Evolutionary conservation across 2,329 filamentous ascomycete genomes (phyloP).

Genomic region (Xylariales sp.): DNA sequence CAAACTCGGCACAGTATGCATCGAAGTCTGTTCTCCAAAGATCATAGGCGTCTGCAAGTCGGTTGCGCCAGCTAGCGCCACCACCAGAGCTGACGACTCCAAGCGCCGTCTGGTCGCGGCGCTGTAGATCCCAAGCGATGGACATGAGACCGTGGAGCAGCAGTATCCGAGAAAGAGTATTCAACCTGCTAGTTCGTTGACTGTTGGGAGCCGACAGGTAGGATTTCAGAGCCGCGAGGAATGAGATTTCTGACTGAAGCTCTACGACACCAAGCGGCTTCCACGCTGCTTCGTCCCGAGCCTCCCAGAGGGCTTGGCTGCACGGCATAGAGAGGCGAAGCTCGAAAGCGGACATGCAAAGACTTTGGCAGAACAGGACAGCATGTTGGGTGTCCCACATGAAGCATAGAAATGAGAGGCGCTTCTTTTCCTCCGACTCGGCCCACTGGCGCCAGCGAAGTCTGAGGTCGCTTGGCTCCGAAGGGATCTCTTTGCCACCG

Average conservation of each 20-base stretch:
- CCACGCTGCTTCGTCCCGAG: slow-evolving; percentile 48
- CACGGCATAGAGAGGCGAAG: slow-evolving; percentile 53
- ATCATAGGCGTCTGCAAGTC: slow-evolving; percentile 49
- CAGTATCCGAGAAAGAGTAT: slow-evolving; percentile 47
- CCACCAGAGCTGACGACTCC: slow-evolving; percentile 30
- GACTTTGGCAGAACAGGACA: slow-evolving; percentile 59
- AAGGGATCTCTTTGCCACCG: slow-evolving; percentile 18
- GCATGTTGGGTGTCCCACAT: slow-evolving; percentile 64
- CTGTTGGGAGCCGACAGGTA: slow-evolving; percentile 43
- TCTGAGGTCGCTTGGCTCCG: slow-evolving; percentile 35
- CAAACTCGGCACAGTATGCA: slow-evolving; percentile 38
- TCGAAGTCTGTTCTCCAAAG: slow-evolving; percentile 57
- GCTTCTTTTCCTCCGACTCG: slow-evolving; percentile 53
- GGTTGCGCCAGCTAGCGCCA: slow-evolving; percentile 38
- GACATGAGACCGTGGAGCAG: slow-evolving; percentile 60
- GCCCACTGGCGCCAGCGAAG: slow-evolving; percentile 48
- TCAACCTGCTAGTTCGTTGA: slow-evolving; percentile 35
- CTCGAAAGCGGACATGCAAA: slow-evolving; percentile 63
- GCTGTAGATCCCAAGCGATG: slow-evolving; percentile 56
- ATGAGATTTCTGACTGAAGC: slow-evolving; percentile 28
- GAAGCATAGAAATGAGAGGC: slow-evolving; percentile 56
- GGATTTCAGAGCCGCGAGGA: slow-evolving; percentile 49
- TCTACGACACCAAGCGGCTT: slow-evolving; percentile 33
- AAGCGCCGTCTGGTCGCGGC: slow-evolving; percentile 57
- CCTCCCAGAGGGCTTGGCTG: slow-evolving; percentile 52